Percentiles rank a stretch among this genome's conserved stretches.
Evolutionary conservation across 2,329 filamentous ascomycete genomes (phyloP).

Genomic region (Fusarium sp.): DNA sequence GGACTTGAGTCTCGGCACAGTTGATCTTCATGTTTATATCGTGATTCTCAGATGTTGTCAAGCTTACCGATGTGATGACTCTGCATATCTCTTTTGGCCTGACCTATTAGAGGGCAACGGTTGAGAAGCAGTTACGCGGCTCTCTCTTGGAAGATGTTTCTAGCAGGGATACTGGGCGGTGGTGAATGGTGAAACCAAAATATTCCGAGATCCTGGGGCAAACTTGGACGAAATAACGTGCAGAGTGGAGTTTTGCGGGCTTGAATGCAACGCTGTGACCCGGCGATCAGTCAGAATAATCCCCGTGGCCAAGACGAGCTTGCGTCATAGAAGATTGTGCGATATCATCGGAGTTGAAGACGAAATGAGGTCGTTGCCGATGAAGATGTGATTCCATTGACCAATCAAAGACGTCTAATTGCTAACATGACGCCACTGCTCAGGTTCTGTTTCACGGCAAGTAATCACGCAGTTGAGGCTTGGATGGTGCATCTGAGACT

Average conservation of each 20-base stretch:
- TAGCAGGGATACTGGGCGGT: neutral
- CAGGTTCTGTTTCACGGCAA: too few relatives aligned
- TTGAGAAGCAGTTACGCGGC: neutral
- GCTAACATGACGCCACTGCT: slow-evolving; percentile 24
- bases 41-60: neutral
- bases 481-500: too few relatives aligned
- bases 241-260: slow-evolving; percentile 3
- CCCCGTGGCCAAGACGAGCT: neutral
- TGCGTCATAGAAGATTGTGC: slow-evolving; percentile 14
- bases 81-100: neutral
- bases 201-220: slow-evolving; percentile 6
- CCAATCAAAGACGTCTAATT: slow-evolving; percentile 36
- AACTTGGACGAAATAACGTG: slow-evolving; percentile 5
- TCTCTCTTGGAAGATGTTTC: neutral
- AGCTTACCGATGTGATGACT: slow-evolving; percentile 11
- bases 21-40: neutral
- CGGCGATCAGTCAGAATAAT: neutral
- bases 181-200: slow-evolving; percentile 17
- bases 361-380: slow-evolving; percentile 22
- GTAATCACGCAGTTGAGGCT: too few relatives aligned
- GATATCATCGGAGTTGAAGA: slow-evolving; percentile 14
- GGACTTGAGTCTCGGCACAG: slow-evolving; percentile 13
- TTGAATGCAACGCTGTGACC: slow-evolving; percentile 14
- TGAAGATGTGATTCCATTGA: slow-evolving; percentile 1
- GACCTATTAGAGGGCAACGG: neutral